Conservation (phyloP, 805 yeast species). For the Saccharomycodes ludwigii region DNA sequence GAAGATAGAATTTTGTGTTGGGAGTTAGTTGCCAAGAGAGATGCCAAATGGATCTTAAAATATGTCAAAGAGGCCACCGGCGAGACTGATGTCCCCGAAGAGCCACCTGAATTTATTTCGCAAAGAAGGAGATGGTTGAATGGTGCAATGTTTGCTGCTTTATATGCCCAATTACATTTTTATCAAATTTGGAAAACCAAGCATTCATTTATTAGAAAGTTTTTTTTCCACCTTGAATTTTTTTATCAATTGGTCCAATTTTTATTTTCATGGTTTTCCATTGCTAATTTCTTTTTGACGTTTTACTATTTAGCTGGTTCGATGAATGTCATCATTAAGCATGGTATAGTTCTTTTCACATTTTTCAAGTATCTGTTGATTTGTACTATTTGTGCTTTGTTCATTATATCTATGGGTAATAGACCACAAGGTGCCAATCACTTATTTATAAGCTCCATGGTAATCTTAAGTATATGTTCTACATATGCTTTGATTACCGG, state of each 20-base stretch:
- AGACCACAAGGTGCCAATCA: constrained; percentile 92
- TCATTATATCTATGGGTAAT: constrained; percentile 90
- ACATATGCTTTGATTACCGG: constrained; percentile 75
- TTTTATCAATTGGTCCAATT: constrained; percentile 72
- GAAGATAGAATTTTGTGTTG: constrained; percentile 95
- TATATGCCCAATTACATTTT: constrained; percentile 78
- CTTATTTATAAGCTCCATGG: constrained; percentile 61
- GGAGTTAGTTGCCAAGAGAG: constrained; percentile 82
- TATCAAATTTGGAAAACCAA: constrained; percentile 79
- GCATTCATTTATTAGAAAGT: constrained; percentile 70
- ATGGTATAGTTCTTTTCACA: constrained; percentile 74
- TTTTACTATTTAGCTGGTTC: constrained; percentile 91
- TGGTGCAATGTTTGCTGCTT: constrained; percentile 95
- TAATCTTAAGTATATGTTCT: constrained; percentile 66
- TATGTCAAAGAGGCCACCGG: constrained; percentile 90
- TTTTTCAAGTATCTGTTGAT: constrained; percentile 77
- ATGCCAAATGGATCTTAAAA: constrained; percentile 78
- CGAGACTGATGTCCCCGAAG: constrained; percentile 94
- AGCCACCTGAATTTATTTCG: constrained; percentile 84
- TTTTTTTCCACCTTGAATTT: constrained; percentile 78
- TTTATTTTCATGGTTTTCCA: constrained; percentile 81
- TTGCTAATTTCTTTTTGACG: constrained; percentile 84
- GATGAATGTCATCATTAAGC: constrained; percentile 40
- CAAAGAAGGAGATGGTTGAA: constrained; percentile 98
- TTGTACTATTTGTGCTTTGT: constrained; percentile 74